Evolutionary conservation across 176 grass and related monocot genomes (phyloP).

Genomic region (Aechmea fasciata): DNA sequence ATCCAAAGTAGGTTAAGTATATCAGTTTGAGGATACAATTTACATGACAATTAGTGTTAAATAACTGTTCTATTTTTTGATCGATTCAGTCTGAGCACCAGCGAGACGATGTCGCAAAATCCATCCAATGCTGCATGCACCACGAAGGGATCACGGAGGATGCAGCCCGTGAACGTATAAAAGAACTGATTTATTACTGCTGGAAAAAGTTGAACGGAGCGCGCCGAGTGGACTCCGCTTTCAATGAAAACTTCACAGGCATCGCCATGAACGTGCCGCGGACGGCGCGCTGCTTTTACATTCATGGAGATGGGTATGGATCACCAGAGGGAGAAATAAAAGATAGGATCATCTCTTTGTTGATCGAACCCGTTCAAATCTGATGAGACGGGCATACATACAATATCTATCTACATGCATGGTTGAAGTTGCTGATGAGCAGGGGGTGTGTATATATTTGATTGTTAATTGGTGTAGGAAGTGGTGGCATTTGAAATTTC

Average conservation of each 20-base stretch:
- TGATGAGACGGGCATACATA: not conserved
- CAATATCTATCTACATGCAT: too few species aligned
- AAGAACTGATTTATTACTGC: not conserved
- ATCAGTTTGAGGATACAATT: not conserved
- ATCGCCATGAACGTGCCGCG: not conserved
- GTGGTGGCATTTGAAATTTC: too few species aligned
- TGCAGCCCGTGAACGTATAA: not conserved
- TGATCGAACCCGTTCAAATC: constrained; percentile 11
- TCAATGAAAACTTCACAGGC: constrained; percentile 1
- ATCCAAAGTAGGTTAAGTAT: constrained; percentile 2
- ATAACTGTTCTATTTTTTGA: not conserved
- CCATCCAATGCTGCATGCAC: constrained; percentile 20
- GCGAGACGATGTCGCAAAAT: constrained; percentile 22
- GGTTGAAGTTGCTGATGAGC: too few species aligned
- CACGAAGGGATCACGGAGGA: constrained; percentile 1
- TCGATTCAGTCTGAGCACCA: not conserved
- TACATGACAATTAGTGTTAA: not conserved
- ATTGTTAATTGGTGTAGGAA: too few species aligned
- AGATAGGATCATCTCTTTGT: not conserved
- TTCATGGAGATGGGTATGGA: constrained; percentile 13
- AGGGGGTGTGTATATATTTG: not conserved
- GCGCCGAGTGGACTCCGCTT: constrained; percentile 1
- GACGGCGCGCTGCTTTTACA: constrained; percentile 2
- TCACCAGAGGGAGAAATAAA: not conserved
- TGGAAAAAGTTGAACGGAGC: constrained; percentile 14